Evolutionary conservation across 345 rosid species (phyloP).

Genomic region (Brassica carinata): DNA sequence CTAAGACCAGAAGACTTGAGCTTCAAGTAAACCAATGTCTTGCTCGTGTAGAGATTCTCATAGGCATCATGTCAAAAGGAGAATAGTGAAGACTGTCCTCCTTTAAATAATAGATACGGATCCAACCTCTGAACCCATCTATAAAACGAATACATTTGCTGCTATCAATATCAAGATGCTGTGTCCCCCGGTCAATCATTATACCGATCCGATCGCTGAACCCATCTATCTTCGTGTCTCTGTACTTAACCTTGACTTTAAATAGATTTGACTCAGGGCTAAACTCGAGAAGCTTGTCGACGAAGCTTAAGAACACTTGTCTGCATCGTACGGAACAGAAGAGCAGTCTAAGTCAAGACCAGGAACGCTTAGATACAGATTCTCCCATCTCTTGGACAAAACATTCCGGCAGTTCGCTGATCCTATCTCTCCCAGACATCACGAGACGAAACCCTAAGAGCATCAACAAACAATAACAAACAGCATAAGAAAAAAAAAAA

Average conservation of each 20-base stretch:
- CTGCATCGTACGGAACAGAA: neutral
- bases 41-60: neutral
- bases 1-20: neutral
- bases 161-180: neutral
- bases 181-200: neutral
- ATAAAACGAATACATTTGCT: too few relatives aligned
- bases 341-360: constrained; percentile 2
- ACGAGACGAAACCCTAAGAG: neutral
- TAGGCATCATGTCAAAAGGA: neutral
- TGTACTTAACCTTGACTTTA: neutral
- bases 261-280: neutral
- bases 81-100: neutral
- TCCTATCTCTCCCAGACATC: constrained; percentile 1
- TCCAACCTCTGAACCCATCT: too few relatives aligned
- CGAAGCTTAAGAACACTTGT: neutral
- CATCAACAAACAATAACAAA: too few relatives aligned
- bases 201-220: neutral
- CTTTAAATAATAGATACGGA: neutral
- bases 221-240: neutral
- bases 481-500: too few relatives aligned
- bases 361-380: constrained; percentile 4
- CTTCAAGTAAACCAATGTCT: neutral
- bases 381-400: constrained; percentile 18
- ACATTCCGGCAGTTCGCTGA: constrained; percentile 24
- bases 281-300: neutral